A percentile compares a stretch with the other conserved stretches of the same genome.
Conservation (phyloP, 768 basidiomycete species). For the Termitomyces sp. region DNA sequence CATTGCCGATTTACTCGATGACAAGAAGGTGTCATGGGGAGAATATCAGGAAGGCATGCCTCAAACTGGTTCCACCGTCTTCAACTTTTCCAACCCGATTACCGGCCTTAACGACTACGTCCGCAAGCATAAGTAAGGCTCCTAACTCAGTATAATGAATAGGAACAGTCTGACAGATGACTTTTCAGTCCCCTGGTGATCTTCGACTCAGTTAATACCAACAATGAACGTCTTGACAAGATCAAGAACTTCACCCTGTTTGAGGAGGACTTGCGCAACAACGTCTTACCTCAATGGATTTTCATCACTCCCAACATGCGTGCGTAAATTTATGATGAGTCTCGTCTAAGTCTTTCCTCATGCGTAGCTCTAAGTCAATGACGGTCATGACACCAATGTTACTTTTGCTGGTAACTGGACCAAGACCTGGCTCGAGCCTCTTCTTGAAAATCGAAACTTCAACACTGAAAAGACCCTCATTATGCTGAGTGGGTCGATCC, state of each 20-base stretch:
- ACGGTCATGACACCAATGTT: slow-evolving; percentile 56
- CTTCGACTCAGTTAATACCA: slow-evolving; percentile 42
- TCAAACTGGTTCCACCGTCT: slow-evolving; percentile 38
- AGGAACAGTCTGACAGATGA: not conserved
- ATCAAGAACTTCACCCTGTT: slow-evolving; percentile 63
- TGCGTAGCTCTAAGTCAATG: slow-evolving; percentile 28
- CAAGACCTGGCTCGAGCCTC: slow-evolving; percentile 41
- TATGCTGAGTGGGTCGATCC: slow-evolving; percentile 36
- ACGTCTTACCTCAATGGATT: slow-evolving; percentile 50
- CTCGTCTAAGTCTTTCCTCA: not conserved
- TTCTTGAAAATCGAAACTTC: slow-evolving; percentile 45
- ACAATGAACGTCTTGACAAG: slow-evolving; percentile 32
- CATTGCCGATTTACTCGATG: slow-evolving; percentile 54
- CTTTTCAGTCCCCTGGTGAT: slow-evolving; percentile 34
- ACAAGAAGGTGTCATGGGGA: slow-evolving; percentile 53
- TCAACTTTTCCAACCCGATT: slow-evolving; percentile 20
- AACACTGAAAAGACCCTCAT: slow-evolving; percentile 52
- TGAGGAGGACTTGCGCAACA: slow-evolving; percentile 43
- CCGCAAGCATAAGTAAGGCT: slow-evolving; percentile 23
- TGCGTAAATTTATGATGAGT: slow-evolving; percentile 3
- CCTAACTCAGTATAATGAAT: not conserved
- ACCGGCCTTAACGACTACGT: slow-evolving; percentile 19
- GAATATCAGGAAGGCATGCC: slow-evolving; percentile 59
- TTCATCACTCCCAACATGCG: slow-evolving; percentile 58
- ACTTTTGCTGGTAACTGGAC: slow-evolving; percentile 42